Evolutionary conservation across 257 asterid species (phyloP).

Genomic region (Solanum bukasovii): DNA sequence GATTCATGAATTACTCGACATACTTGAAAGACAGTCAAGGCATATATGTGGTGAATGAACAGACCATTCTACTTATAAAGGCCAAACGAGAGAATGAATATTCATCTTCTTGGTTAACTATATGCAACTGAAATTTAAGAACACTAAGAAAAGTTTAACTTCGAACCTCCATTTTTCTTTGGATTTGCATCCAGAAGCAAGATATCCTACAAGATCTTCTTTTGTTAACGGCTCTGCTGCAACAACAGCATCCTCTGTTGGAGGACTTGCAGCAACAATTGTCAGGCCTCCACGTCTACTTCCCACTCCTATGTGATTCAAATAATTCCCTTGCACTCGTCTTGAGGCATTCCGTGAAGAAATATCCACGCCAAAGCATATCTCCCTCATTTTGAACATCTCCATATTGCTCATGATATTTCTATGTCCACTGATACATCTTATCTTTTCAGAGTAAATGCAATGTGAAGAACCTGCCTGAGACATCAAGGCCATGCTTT

Average conservation of each 20-base stretch:
- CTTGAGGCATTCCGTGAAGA: constrained; percentile 32
- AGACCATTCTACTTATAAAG: neutral
- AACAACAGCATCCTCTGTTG: constrained; percentile 78
- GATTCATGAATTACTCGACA: neutral
- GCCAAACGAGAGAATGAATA: neutral
- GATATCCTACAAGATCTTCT: constrained; percentile 75
- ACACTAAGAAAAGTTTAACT: constrained; percentile 42
- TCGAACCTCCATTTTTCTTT: constrained; percentile 93
- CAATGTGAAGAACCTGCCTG: constrained; percentile 45
- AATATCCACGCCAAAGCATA: constrained; percentile 16
- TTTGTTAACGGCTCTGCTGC: constrained; percentile 84
- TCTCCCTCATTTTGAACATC: constrained; percentile 33
- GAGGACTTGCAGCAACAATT: constrained; percentile 94
- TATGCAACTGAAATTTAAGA: constrained; percentile 13
- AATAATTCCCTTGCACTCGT: constrained; percentile 15
- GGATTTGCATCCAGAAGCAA: constrained; percentile 95
- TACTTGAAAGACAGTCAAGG: neutral
- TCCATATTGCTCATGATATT: constrained; percentile 16
- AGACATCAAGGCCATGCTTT: constrained; percentile 64
- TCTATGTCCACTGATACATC: constrained; percentile 22
- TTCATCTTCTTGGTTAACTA: neutral
- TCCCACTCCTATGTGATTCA: constrained; percentile 19
- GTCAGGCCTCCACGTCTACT: constrained; percentile 26
- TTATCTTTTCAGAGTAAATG: constrained; percentile 28
- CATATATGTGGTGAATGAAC: neutral